Percentiles rank a stretch among this genome's conserved stretches.
Evolutionary conservation across 768 basidiomycete species (phyloP).

Genomic region (Lactifluus echinatus): DNA sequence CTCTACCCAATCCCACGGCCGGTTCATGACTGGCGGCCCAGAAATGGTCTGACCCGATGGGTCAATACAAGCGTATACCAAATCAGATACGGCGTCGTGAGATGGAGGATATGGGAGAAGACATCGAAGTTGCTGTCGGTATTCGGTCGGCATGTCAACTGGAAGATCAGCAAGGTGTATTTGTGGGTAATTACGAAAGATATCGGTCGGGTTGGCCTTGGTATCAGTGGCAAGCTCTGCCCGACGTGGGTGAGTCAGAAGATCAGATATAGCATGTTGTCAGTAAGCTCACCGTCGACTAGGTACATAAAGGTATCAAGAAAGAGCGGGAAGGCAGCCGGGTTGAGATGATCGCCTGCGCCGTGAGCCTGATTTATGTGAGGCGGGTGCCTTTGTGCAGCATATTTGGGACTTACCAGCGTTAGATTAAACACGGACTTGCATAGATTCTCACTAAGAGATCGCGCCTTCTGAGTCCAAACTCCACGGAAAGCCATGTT

Average conservation of each 20-base stretch:
- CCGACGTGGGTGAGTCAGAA: background rate
- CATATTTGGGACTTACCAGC: slow-evolving; percentile 13
- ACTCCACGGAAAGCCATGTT: slow-evolving; percentile 52
- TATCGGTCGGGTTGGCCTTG: slow-evolving; percentile 48
- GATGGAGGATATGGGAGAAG: slow-evolving; percentile 50
- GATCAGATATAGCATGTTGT: background rate
- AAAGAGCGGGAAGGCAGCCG: slow-evolving; percentile 53
- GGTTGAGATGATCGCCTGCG: slow-evolving; percentile 43
- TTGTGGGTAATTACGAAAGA: slow-evolving; percentile 56
- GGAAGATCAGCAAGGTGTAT: slow-evolving; percentile 44
- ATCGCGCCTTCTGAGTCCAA: slow-evolving; percentile 48
- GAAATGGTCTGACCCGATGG: slow-evolving; percentile 40
- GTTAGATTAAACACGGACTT: slow-evolving; percentile 33
- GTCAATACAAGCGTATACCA: slow-evolving; percentile 53
- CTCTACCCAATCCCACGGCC: slow-evolving; percentile 86
- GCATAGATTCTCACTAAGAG: slow-evolving; percentile 36
- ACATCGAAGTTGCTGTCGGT: slow-evolving; percentile 46
- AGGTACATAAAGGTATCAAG: slow-evolving; percentile 69
- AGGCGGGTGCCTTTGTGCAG: background rate
- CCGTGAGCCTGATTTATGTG: slow-evolving; percentile 42
- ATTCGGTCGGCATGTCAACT: slow-evolving; percentile 45
- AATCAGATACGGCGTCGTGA: slow-evolving; percentile 43
- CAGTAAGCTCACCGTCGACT: slow-evolving; percentile 50
- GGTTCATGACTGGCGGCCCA: slow-evolving; percentile 52
- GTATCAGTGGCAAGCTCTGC: slow-evolving; percentile 55